These are phyloP conservation scores for Mortierella hygrophila DNA, from an alignment of 192 early-diverging fungal genomes.

Conservation along the genomic window DNA sequence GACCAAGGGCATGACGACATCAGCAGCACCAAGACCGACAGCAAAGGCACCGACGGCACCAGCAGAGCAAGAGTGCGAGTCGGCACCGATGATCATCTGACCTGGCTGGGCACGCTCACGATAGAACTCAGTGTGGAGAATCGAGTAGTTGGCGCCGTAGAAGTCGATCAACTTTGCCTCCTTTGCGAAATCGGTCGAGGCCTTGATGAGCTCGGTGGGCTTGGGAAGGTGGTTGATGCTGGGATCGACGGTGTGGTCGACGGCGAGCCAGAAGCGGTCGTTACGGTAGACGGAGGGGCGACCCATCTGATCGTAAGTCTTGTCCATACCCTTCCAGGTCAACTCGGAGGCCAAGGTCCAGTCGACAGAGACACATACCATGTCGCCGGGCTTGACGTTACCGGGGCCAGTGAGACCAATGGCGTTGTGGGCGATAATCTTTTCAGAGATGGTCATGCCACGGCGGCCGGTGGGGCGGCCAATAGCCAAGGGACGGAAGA, in stretches of 20 bases:
- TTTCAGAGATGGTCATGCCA: constrained; percentile 82
- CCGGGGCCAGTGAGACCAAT: constrained; percentile 76
- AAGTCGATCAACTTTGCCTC: constrained; percentile 81
- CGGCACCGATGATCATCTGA: constrained; percentile 84
- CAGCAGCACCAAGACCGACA: constrained; percentile 85
- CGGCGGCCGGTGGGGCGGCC: constrained; percentile 68
- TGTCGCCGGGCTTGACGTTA: constrained; percentile 81
- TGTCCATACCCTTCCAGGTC: constrained; percentile 91
- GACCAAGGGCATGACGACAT: constrained; percentile 86
- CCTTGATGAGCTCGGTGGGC: constrained; percentile 74
- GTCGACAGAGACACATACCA: constrained; percentile 85
- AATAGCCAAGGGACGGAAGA: constrained; percentile 52
- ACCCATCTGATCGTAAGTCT: constrained; percentile 85
- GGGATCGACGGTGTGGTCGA: constrained; percentile 84
- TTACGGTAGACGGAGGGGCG: constrained; percentile 80
- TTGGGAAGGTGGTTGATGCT: constrained; percentile 79
- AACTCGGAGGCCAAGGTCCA: constrained; percentile 87
- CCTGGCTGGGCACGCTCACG: constrained; percentile 86
- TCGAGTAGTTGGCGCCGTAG: constrained; percentile 83
- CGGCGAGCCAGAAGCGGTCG: constrained; percentile 87
- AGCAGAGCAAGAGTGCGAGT: constrained; percentile 87
- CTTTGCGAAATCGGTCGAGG: constrained; percentile 75
- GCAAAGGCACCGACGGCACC: constrained; percentile 84
- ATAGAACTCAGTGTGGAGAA: constrained; percentile 89
- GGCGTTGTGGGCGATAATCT: constrained; percentile 82